Evolutionary conservation across 352 stramenopile genomes (phyloP), one percentile per base, ranked within the genome.

Genomic region (Phytophthora nicotianae): DNA sequence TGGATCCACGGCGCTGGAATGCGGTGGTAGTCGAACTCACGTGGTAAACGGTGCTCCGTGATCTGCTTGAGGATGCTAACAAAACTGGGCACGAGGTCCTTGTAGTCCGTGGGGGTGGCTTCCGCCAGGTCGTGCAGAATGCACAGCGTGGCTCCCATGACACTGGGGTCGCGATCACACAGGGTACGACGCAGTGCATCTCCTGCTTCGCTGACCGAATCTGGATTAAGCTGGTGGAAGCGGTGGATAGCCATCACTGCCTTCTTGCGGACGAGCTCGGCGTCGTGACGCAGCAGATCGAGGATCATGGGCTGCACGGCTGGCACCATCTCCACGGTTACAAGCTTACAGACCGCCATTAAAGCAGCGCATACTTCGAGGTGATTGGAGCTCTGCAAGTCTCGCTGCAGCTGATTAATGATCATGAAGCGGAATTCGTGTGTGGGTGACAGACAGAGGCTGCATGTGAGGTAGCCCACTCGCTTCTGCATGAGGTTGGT

Each of bases 361-460:
- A 99, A 80, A 46, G 97, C 97, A 14, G 97, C 93, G 63, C 92
- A 97, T 24, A 98, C 95, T 74, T 99, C 97, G 23, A 97, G 77
- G 46, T 97, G 86, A 70, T 97, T 97, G 29, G 82, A 88, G 33
- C 82, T 95, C 69, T 96, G 85, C 50, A 97, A 62, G 53, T 97
- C 92, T 65, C 91, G 77, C 85, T 99, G 97, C 75, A 99, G 90
- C 81, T 99, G 97, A 79, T 99, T 99, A 38, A 99, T 98, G 32
- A 99, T 96, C 98, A 99, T 99, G 84, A 99, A 99, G 54, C 98
- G 90, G 75, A 99, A 99, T 79, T 99, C 97, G 79, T 99, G 97
- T 32, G 98, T 97, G 3, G 98, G 98, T 17, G 91, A 97, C 17
- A 99, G 84, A 73, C 97, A 98, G 50, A 98, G 85, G 20, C 65